Percentiles rank a stretch among this genome's conserved stretches.
These are phyloP conservation scores for Pichia sp. DNA, from an alignment of 1,139 yeast genomes.

Conservation along the genomic window DNA sequence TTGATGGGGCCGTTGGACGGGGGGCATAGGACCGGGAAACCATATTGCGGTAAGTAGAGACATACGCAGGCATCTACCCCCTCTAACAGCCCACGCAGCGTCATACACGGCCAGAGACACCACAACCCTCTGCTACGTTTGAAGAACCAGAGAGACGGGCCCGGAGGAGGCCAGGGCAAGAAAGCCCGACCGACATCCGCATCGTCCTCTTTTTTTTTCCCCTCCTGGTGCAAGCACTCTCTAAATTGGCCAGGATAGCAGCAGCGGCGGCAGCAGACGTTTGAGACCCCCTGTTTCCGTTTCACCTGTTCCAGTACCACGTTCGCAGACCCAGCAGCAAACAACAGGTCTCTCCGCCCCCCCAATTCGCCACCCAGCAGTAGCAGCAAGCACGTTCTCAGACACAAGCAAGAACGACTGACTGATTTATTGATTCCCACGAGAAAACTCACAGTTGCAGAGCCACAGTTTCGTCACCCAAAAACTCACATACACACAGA, in stretches of 20 bases:
- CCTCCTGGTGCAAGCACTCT: neutral
- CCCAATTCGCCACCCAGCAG: neutral
- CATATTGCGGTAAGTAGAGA: too few species aligned
- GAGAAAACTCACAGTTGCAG: neutral
- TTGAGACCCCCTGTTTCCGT: too few species aligned
- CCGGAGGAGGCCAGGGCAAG: neutral
- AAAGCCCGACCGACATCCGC: neutral
- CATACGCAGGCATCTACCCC: too few species aligned
- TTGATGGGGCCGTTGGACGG: too few species aligned
- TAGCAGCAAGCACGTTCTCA: neutral
- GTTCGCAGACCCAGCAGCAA: neutral
- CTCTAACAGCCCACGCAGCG: too few species aligned
- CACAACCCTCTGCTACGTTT: neutral
- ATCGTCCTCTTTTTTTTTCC: neutral
- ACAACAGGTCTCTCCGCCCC: neutral
- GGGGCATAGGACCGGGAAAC: too few species aligned
- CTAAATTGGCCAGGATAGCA: too few species aligned
- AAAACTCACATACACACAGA: neutral
- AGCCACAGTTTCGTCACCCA: neutral
- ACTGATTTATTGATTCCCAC: too few species aligned
- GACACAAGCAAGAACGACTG: too few species aligned
- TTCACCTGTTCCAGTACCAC: too few species aligned
- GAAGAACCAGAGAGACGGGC: neutral
- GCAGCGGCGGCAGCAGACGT: too few species aligned
- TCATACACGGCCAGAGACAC: too few species aligned